Percentiles rank a stretch among this genome's conserved stretches.
Conservation (phyloP, 148 eudicot species). For the Vaccinium corymbosum region DNA sequence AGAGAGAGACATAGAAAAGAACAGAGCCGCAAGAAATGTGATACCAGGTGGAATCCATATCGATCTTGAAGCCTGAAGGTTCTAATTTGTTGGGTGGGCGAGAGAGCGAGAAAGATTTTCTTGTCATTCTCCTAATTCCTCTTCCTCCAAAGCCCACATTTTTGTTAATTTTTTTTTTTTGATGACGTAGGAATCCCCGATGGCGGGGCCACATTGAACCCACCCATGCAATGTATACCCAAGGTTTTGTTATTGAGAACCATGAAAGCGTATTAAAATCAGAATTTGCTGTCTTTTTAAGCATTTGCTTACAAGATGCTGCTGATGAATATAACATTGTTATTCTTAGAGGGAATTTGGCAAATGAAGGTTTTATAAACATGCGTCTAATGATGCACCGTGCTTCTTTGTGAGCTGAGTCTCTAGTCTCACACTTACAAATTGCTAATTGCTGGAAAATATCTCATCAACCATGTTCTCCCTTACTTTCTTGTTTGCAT, state of each 20-base stretch:
- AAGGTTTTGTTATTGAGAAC: background rate
- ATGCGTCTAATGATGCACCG: background rate
- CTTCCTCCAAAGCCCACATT: background rate
- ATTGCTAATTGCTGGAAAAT: background rate
- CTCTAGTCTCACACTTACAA: background rate
- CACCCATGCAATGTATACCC: background rate
- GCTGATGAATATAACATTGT: background rate
- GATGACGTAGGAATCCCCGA: too few relatives aligned
- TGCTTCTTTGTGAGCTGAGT: background rate
- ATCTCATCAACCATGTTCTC: background rate
- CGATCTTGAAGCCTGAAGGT: background rate
- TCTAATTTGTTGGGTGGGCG: background rate
- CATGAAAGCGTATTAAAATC: background rate
- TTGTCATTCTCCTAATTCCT: background rate
- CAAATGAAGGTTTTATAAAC: background rate
- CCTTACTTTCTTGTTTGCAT: background rate
- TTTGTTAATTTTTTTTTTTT: background rate
- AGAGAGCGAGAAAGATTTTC: background rate
- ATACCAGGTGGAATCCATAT: background rate
- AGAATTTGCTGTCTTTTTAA: background rate
- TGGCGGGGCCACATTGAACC: too few relatives aligned
- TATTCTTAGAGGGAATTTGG: background rate
- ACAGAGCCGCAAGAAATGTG: background rate
- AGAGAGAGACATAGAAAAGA: background rate
- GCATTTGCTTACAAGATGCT: background rate